phyloP scores from a whole-genome alignment of 768 basidiomycete species.

The Tricholoma matsutake region DNA sequence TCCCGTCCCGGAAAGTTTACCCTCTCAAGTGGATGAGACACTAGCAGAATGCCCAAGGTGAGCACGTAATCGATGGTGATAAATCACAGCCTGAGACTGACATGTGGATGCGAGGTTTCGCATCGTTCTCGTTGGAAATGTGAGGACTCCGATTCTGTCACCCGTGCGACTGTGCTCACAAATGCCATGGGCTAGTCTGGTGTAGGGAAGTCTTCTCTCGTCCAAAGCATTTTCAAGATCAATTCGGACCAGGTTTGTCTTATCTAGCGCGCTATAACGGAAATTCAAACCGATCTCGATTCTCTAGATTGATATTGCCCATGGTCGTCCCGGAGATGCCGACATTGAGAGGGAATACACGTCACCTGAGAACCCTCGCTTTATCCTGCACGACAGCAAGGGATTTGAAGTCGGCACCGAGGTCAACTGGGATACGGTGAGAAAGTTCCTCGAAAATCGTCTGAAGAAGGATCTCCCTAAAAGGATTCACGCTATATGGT shows the following conservation, averaged over 20 bases:
- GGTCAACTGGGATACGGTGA: conserved; percentile 18
- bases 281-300: background rate
- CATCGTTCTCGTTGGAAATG: background rate
- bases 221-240: conserved; percentile 24
- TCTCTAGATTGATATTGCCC: conserved; percentile 14
- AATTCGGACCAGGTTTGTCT: conserved; percentile 4
- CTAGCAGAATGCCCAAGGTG: background rate
- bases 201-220: conserved; percentile 29
- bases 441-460: conserved; percentile 18
- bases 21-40: background rate
- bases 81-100: background rate
- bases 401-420: conserved; percentile 30
- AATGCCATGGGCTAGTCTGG: conserved; percentile 20
- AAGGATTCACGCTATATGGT: conserved; percentile 29
- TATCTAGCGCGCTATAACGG: background rate
- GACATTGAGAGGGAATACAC: conserved; percentile 22
- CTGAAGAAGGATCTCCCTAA: conserved; percentile 6
- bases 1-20: background rate
- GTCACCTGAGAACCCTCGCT: conserved; percentile 18
- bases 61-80: background rate
- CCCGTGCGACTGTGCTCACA: background rate
- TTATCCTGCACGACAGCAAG: conserved; percentile 29
- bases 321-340: conserved; percentile 19
- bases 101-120: background rate
- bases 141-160: background rate